Percentiles rank a stretch among this genome's conserved stretches.
These are phyloP conservation scores for Calonectria fujianensis DNA, from an alignment of 2,329 filamentous ascomycete genomes.

Conservation along the genomic window DNA sequence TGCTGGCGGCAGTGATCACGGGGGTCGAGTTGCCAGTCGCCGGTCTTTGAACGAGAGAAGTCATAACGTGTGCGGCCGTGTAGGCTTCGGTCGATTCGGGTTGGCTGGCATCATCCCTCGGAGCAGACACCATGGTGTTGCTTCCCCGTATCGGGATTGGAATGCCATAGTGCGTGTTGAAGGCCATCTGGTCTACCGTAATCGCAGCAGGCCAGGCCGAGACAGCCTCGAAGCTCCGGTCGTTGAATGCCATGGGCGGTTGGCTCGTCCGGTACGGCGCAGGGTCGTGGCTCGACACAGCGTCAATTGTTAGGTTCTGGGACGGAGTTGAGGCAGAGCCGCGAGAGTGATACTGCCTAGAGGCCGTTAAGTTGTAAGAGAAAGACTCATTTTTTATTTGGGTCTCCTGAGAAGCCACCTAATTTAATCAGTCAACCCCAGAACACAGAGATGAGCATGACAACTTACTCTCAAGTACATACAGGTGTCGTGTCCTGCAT, in stretches of 20 bases:
- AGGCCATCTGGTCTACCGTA: conserved; percentile 54
- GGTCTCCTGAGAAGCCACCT: conserved; percentile 60
- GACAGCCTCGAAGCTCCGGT: conserved; percentile 53
- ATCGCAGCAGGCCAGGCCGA: conserved; percentile 53
- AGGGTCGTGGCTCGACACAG: conserved; percentile 42
- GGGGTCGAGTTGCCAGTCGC: neutral
- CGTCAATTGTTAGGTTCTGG: neutral
- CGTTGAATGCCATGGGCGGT: conserved; percentile 47
- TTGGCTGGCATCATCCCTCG: conserved; percentile 50
- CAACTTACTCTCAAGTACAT: conserved; percentile 84
- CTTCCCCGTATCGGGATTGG: neutral
- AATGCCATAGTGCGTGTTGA: conserved; percentile 39
- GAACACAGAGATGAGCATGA: neutral
- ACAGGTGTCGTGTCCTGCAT: conserved; percentile 82
- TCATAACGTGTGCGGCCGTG: conserved; percentile 36
- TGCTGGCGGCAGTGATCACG: conserved; percentile 40
- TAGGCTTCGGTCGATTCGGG: conserved; percentile 55
- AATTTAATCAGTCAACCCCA: conserved; percentile 1
- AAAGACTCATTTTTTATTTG: conserved; percentile 53
- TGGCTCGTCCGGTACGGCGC: conserved; percentile 41
- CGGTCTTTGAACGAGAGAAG: neutral
- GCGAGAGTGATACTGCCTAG: conserved; percentile 57
- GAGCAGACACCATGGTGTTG: conserved; percentile 13
- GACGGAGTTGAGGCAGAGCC: conserved; percentile 43
- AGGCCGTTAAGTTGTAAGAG: conserved; percentile 57